phyloP scores from a whole-genome alignment of 2,329 filamentous ascomycete species.

The Aspergillus sp. region DNA sequence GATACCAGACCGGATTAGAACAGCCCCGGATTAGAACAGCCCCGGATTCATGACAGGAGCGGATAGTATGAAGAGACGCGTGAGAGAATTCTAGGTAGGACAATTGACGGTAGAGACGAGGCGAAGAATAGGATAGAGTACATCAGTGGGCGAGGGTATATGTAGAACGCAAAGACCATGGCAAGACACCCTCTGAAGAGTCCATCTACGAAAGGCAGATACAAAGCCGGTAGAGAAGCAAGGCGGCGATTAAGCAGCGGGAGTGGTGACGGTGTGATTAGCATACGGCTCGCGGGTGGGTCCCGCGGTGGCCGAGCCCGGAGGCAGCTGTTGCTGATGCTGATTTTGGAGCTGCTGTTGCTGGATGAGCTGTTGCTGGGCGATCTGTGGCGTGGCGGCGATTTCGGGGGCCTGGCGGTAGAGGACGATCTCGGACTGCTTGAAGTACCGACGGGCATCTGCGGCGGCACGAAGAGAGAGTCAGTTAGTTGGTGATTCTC shows the following conservation, averaged over 20 bases:
- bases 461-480: constrained; percentile 11
- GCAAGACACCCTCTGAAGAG: too few relatives aligned
- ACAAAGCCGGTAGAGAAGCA: too few relatives aligned
- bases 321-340: constrained; percentile 35
- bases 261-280: constrained; percentile 21
- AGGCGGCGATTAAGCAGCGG: constrained; percentile 23
- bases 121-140: constrained; percentile 6
- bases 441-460: constrained; percentile 98
- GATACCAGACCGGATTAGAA: not conserved
- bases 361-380: constrained; percentile 40
- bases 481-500: constrained; percentile 8
- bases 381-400: constrained; percentile 39
- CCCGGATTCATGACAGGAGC: not conserved
- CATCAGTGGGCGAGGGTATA: constrained; percentile 15
- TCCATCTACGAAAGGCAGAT: too few relatives aligned
- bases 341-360: constrained; percentile 36
- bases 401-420: constrained; percentile 69
- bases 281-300: constrained; percentile 27
- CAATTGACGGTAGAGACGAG: not conserved
- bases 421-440: constrained; percentile 97
- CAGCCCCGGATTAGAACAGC: not conserved
- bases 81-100: not conserved
- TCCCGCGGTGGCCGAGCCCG: constrained; percentile 35
- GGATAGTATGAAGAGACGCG: not conserved
- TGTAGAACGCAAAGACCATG: constrained; percentile 9